phyloP scores from a whole-genome alignment of 2,329 filamentous ascomycete genomes.

The Orbilia oligospora region DNA sequence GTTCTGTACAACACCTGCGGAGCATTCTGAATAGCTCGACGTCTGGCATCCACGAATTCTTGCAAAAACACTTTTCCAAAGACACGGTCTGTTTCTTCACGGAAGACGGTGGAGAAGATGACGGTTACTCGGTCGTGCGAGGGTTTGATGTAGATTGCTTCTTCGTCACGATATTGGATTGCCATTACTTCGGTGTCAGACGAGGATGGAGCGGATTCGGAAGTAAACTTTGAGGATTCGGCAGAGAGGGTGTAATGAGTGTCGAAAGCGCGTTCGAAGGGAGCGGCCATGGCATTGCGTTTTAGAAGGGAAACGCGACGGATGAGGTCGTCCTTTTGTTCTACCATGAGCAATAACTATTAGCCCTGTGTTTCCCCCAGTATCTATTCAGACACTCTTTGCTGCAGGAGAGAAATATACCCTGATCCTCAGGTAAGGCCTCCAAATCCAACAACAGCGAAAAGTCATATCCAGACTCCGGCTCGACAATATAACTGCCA shows the following conservation, averaged over 20 bases:
- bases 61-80: conserved; percentile 99
- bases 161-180: conserved; percentile 98
- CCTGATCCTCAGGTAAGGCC: conserved; percentile 83
- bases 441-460: conserved; percentile 92
- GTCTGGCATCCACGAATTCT: conserved; percentile 96
- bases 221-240: conserved; percentile 91
- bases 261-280: conserved; percentile 96
- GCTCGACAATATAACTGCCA: conserved; percentile 86
- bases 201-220: conserved; percentile 92
- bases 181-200: conserved; percentile 95
- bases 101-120: conserved; percentile 98
- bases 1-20: conserved; percentile 97
- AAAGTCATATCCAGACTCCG: conserved; percentile 96
- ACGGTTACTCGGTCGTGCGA: conserved; percentile 97
- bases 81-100: conserved; percentile 96
- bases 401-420: conserved; percentile 67
- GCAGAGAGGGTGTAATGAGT: conserved; percentile 89
- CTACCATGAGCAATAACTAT: conserved; percentile 67
- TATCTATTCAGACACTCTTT: not conserved
- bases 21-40: conserved; percentile 96
- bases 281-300: conserved; percentile 98
- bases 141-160: conserved; percentile 98
- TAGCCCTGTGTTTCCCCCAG: not conserved
- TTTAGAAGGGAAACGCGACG: conserved; percentile 91
- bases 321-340: conserved; percentile 87